These are phyloP conservation scores for Fusarium scirpi DNA, from an alignment of 2,329 filamentous ascomycete species.

Conservation along the genomic window DNA sequence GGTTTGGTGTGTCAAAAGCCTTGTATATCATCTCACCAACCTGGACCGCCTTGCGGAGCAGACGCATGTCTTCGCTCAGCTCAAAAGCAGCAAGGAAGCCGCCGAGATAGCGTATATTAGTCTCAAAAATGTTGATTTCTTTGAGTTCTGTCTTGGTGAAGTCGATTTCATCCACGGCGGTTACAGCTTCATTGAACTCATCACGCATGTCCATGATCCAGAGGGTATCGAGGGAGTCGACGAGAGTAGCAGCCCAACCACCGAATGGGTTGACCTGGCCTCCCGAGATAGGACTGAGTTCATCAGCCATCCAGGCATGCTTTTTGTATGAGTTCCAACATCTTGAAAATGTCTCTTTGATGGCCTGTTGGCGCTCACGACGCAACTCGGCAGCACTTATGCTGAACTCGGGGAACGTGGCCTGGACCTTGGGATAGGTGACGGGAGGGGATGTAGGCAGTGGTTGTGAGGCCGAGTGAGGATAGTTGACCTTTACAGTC, in stretches of 20 bases:
- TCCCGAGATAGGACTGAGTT: slow-evolving; percentile 69
- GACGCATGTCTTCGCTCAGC: slow-evolving; percentile 66
- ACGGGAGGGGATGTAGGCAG: slow-evolving; percentile 49
- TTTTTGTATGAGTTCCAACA: slow-evolving; percentile 70
- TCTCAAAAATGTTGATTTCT: slow-evolving; percentile 76
- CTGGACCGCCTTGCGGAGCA: slow-evolving; percentile 72
- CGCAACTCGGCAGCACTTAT: slow-evolving; percentile 45
- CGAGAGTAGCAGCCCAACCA: slow-evolving; percentile 75
- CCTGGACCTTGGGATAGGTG: slow-evolving; percentile 52
- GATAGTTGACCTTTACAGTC: slow-evolving; percentile 46
- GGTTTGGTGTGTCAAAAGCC: slow-evolving; percentile 75
- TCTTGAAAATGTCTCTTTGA: slow-evolving; percentile 56
- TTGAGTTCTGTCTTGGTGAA: slow-evolving; percentile 64
- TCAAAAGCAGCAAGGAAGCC: slow-evolving; percentile 78
- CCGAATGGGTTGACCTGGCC: slow-evolving; percentile 68
- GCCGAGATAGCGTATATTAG: slow-evolving; percentile 77
- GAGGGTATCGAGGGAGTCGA: slow-evolving; percentile 76
- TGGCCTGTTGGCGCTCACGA: slow-evolving; percentile 54
- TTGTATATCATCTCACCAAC: slow-evolving; percentile 73
- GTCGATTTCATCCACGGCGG: slow-evolving; percentile 68
- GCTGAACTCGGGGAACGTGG: slow-evolving; percentile 47
- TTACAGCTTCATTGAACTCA: slow-evolving; percentile 74
- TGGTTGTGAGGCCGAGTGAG: slow-evolving; percentile 44
- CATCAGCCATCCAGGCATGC: slow-evolving; percentile 73
- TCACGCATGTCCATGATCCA: slow-evolving; percentile 77